These are phyloP conservation scores for Ottelia alismoides DNA, from an alignment of 106 monocot species.

Conservation along the genomic window DNA sequence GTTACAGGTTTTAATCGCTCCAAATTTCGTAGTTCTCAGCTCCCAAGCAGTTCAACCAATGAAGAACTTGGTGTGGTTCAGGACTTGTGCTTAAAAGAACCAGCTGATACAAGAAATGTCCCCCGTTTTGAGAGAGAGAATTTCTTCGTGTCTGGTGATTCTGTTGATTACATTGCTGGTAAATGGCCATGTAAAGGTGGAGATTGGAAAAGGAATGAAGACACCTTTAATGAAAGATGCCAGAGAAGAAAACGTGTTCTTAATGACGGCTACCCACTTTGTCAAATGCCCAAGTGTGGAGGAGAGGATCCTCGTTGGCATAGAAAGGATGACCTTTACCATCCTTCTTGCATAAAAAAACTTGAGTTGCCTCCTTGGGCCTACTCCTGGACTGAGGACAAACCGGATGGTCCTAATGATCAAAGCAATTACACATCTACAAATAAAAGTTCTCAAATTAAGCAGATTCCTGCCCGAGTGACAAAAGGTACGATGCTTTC, in stretches of 20 bases:
- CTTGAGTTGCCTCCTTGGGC: conserved; percentile 86
- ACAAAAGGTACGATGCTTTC: conserved; percentile 71
- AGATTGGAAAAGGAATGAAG: conserved; percentile 98
- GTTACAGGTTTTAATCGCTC: conserved; percentile 55
- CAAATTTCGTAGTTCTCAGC: conserved; percentile 17
- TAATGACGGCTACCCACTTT: conserved; percentile 82
- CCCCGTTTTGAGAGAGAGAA: conserved; percentile 23
- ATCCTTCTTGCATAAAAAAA: conserved; percentile 36
- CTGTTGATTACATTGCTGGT: conserved; percentile 52
- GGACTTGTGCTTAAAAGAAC: conserved; percentile 31
- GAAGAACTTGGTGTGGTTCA: conserved; percentile 19
- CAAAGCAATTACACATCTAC: conserved; percentile 24
- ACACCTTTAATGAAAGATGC: conserved; percentile 43
- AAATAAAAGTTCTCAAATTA: conserved; percentile 22
- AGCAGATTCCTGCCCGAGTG: conserved; percentile 29
- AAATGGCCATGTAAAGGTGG: conserved; percentile 93
- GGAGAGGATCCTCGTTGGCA: conserved; percentile 74
- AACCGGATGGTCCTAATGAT: conserved; percentile 42
- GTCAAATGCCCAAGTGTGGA: conserved; percentile 64
- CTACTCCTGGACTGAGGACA: conserved; percentile 63
- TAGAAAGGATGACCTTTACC: conserved; percentile 61
- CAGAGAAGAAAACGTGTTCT: conserved; percentile 68
- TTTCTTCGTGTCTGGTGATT: conserved; percentile 11
- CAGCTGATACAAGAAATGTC: conserved; percentile 21
- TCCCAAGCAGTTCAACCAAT: conserved; percentile 20